Conservation (phyloP, 768 basidiomycete species). For the Russula emetica region DNA sequence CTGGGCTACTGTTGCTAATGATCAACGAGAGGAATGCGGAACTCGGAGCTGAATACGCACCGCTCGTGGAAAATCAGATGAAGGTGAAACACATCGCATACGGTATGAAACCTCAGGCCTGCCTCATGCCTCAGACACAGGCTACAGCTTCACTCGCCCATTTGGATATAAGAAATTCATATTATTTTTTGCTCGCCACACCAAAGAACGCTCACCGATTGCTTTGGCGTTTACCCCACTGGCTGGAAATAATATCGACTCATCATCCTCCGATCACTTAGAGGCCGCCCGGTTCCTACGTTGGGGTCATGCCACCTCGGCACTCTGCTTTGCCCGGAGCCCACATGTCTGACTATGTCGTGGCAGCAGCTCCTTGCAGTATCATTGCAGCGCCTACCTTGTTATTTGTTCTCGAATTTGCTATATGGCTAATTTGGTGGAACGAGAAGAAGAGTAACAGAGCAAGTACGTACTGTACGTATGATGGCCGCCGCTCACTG, state of each 20-base stretch:
- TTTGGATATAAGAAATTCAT: not conserved
- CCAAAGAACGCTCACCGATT: not conserved
- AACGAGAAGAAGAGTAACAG: not conserved
- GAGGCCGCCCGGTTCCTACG: not conserved
- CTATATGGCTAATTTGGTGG: not conserved
- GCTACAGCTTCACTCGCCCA: not conserved
- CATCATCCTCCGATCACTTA: not conserved
- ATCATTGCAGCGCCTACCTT: not conserved
- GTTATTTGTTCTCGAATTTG: too few relatives aligned
- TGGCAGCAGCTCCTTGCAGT: not conserved
- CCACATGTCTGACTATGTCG: not conserved
- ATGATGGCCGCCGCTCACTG: not conserved
- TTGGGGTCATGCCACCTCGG: not conserved
- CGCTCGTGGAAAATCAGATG: not conserved
- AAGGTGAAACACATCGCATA: not conserved
- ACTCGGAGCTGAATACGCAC: not conserved
- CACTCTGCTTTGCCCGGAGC: not conserved
- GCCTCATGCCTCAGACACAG: not conserved
- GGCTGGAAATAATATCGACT: not conserved
- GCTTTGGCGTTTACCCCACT: not conserved
- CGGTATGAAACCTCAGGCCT: not conserved
- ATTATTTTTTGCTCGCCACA: not conserved
- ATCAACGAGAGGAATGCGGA: not conserved
- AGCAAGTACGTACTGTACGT: too few relatives aligned
- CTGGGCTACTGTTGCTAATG: not conserved